Evolutionary conservation across 2,329 filamentous ascomycete genomes (phyloP).

Genomic region (Aspergillus bombycis): DNA sequence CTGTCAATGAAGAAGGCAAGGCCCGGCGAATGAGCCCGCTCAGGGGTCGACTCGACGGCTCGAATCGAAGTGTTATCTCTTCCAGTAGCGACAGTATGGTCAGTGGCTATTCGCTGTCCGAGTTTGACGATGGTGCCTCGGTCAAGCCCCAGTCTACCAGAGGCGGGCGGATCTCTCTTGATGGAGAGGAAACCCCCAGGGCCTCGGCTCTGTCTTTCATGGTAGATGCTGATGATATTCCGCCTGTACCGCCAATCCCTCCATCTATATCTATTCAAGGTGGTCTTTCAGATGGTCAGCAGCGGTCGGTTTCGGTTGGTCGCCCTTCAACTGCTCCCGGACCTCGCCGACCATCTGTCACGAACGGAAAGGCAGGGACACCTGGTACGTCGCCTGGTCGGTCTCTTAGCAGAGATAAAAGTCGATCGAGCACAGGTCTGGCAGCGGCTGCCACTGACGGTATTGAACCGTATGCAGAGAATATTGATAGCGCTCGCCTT

Average conservation of each 20-base stretch:
- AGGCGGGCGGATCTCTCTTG: conserved; percentile 22
- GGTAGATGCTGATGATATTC: conserved; percentile 39
- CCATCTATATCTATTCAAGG: conserved; percentile 44
- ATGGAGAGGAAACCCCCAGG: conserved; percentile 39
- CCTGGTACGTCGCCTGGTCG: conserved; percentile 24
- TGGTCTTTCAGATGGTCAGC: conserved; percentile 45
- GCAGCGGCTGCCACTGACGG: conserved; percentile 25
- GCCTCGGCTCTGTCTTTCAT: conserved; percentile 27
- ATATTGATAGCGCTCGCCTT: conserved; percentile 27
- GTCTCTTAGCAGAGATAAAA: conserved; percentile 39
- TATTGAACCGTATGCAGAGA: conserved; percentile 21
- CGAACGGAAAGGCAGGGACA: conserved; percentile 26
- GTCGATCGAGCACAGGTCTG: conserved; percentile 37
- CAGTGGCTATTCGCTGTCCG: conserved; percentile 43
- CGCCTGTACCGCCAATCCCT: conserved; percentile 52
- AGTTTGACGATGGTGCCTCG: conserved; percentile 35
- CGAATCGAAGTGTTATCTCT: conserved; percentile 37
- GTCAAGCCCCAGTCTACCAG: conserved; percentile 31
- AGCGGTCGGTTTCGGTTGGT: conserved; percentile 33
- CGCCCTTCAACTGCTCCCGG: conserved; percentile 39
- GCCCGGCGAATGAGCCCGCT: conserved; percentile 47
- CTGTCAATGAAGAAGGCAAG: conserved; percentile 40
- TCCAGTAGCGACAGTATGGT: conserved; percentile 52
- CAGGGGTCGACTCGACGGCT: conserved; percentile 40
- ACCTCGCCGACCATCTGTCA: conserved; percentile 23